Base-by-base conservation (phyloP, 805 yeast species). In the Ogataea paraovalis region DNA sequence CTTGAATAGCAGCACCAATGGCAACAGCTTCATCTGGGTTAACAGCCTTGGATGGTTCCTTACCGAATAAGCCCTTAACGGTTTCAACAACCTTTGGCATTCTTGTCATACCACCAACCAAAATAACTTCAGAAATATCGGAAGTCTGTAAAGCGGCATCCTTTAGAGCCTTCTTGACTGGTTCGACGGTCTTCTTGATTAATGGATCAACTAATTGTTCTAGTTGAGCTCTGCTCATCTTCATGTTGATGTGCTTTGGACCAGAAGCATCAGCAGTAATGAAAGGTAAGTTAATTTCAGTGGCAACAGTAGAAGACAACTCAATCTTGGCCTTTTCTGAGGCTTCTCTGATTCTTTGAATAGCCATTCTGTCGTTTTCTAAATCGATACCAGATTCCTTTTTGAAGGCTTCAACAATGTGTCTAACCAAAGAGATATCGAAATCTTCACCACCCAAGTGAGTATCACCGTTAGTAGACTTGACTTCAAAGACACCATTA, bases 401-500 rank as follows among this genome's bases (percentile, higher is more conserved):
- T 62, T 80, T 69, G 69, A 85, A 84, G 32, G 67, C 68, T 20
- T 78, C 79, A 30, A 85, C 65, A 45, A 86, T 80, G 67, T 81
- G 69, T 76, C 96, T 85, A 59, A 91, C 95, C 53, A 90, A 70
- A 57, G 85, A 76, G 65, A 90, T 91, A 72, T 87, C 95, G 69
- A 87, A 87, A 73, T 87, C 95, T 75, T 87, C 95, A 77, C 95
- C 95, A 75, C 95, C 95, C 67, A 87, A 75, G 74, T 87, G 95
- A 58, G 95, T 87, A 74, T 87, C 94, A 83, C 95, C 97, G 74
- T 91, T 91, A 67, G 97, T 90, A 54, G 97, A 88, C 77, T 90
- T 90, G 70, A 90, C 97, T 79, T 90, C 97, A 64, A 90, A 90
- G 58, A 90, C 97, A 79, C 97, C 97, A 68, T 90, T 89, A 75